Percentiles rank a stretch among this genome's conserved stretches.
phyloP scores from a whole-genome alignment of 495 filamentous ascomycete genomes.

The Xylaria cubensis region DNA sequence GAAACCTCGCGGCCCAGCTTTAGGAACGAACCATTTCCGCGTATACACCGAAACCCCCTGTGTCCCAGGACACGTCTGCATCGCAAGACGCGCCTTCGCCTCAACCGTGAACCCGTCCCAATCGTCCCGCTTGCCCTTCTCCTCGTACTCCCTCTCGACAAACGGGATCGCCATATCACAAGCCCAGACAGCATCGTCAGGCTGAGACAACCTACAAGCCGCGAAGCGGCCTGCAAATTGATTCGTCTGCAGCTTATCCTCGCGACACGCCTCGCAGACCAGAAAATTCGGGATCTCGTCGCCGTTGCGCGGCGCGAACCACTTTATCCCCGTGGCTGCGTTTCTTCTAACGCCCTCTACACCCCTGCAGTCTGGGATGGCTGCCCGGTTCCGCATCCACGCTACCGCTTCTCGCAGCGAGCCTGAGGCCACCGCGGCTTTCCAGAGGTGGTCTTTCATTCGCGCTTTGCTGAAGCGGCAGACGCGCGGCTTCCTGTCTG shows the following conservation, averaged over 20 bases:
- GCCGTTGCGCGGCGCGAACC: conserved; percentile 29
- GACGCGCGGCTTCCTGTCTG: conserved; percentile 23
- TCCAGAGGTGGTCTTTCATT: conserved; percentile 29
- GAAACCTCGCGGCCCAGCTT: conserved; percentile 34
- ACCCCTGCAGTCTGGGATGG: conserved; percentile 36
- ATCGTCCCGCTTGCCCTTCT: conserved; percentile 32
- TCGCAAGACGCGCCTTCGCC: conserved; percentile 35
- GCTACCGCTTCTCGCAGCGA: conserved; percentile 18
- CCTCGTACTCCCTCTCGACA: conserved; percentile 41
- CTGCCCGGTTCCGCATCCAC: conserved; percentile 30
- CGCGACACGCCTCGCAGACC: conserved; percentile 46
- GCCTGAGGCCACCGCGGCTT: conserved; percentile 16
- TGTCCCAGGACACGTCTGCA: conserved; percentile 32
- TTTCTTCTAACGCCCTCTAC: conserved; percentile 29
- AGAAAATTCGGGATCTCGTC: conserved; percentile 40
- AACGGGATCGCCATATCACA: conserved; percentile 44
- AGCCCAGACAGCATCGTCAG: conserved; percentile 40
- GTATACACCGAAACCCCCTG: conserved; percentile 22
- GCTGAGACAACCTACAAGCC: conserved; percentile 27
- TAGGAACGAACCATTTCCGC: conserved; percentile 46
- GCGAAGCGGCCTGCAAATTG: conserved; percentile 38
- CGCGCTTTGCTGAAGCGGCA: conserved; percentile 34
- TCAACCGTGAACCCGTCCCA: conserved; percentile 39
- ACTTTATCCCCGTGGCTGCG: conserved; percentile 15
- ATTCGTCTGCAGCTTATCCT: conserved; percentile 43